Evolutionary conservation across 345 rosid species (phyloP), one percentile per base, ranked within the genome.

Genomic region (Brassica cretica): DNA sequence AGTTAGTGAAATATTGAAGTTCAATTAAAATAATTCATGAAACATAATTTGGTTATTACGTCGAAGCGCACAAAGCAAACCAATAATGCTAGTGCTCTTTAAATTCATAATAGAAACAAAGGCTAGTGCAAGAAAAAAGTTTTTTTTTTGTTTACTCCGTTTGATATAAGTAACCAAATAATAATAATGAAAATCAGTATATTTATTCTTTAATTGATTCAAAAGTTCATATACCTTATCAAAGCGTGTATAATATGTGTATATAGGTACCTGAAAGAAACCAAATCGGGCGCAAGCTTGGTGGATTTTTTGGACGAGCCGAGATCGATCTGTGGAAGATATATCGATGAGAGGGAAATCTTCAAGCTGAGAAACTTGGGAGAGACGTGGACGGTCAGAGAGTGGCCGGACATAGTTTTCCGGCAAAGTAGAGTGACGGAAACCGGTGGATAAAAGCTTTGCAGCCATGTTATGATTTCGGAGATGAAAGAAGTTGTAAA

Each of bases 331-430:
- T 1, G 72, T 60, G 68, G 80, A 78, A 53, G 87, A 84, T 25
- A 93, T 74, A 82, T 93, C 96, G 75, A 93, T 80, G 66, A 89
- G 74, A 8, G 97, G 96, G 68, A 93, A 85, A 74, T 90, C 74
- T 25, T 86, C 80, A 25, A 88, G 85, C n/a, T 78, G 30, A 0
- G 82, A 75, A n/a, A 93, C 91, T 78, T 93, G 91, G 0, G 86
- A 79, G 29, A 91, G 82, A 2, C 84, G 83, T 6, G 97, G 94
- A 5, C 97, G 90, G 51, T 93, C 93, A 2, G 89, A 81, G 66
- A 84, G 87, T 25, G 91, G 92, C 66, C 97, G 77, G 76, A 91
- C 81, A 76, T 88, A 91, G 73, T 88, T 84, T 63, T 64, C 89
- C 74, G 98, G 98, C 72, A 93, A 76, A 27, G 76, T 79, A 7